Conservation (phyloP, 2,329 filamentous ascomycete species). For the Neonectria sp. region DNA sequence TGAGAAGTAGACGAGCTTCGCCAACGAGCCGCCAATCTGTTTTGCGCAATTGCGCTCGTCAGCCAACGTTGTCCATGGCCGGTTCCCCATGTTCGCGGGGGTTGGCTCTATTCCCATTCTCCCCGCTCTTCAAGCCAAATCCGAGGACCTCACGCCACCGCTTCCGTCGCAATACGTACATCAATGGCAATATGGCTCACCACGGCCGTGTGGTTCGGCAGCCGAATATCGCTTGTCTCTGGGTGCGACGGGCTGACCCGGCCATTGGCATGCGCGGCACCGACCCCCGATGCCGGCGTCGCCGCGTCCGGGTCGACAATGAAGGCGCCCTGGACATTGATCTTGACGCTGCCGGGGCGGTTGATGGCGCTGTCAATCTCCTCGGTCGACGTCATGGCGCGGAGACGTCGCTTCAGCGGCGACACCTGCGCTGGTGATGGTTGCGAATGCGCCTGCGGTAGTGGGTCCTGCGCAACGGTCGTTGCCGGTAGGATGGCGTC, state of each 20-base stretch:
- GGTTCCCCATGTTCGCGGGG: background rate
- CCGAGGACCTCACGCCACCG: conserved; percentile 14
- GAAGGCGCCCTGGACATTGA: conserved; percentile 97
- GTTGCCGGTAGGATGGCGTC: conserved; percentile 31
- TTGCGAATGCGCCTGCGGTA: conserved; percentile 5
- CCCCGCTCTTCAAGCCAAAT: conserved; percentile 19
- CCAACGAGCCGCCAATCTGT: conserved; percentile 94
- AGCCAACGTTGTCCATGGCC: conserved; percentile 30
- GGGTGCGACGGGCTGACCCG: conserved; percentile 65
- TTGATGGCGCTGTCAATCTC: conserved; percentile 74
- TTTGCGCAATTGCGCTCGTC: conserved; percentile 24
- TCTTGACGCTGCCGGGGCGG: conserved; percentile 82
- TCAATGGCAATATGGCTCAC: conserved; percentile 98
- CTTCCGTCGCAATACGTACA: conserved; percentile 69
- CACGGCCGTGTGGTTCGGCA: conserved; percentile 94
- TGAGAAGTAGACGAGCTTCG: conserved; percentile 98
- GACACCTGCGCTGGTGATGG: conserved; percentile 24
- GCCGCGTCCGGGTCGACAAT: conserved; percentile 87
- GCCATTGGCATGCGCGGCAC: conserved; percentile 54
- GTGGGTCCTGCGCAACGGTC: conserved; percentile 30
- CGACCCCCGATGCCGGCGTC: conserved; percentile 61
- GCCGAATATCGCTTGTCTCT: conserved; percentile 93
- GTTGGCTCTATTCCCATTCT: background rate
- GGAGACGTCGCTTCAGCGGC: conserved; percentile 42
- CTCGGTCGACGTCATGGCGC: conserved; percentile 64